Percentiles rank a stretch among this genome's conserved stretches.
Evolutionary conservation across 2,329 filamentous ascomycete genomes (phyloP).

Genomic region (Simplicillium aogashimaense): DNA sequence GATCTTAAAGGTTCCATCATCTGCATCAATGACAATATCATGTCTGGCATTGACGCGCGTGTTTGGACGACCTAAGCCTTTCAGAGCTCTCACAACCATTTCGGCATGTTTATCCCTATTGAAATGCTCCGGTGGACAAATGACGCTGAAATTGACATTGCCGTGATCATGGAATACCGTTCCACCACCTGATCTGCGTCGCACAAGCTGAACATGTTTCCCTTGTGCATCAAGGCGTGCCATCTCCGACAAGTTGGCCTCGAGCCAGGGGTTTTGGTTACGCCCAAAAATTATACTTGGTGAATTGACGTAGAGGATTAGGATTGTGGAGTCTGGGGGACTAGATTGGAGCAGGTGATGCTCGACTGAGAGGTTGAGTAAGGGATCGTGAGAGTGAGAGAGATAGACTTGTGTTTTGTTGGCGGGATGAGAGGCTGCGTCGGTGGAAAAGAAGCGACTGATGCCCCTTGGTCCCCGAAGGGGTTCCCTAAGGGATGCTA

Average conservation of each 20-base stretch:
- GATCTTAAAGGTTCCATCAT: slow-evolving; percentile 54
- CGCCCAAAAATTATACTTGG: slow-evolving; percentile 86
- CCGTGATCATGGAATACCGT: slow-evolving; percentile 89
- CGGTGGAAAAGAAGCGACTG: slow-evolving; percentile 19
- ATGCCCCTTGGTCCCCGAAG: too few species aligned
- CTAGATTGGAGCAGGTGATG: slow-evolving; percentile 76
- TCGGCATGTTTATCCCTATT: slow-evolving; percentile 80
- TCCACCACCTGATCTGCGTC: slow-evolving; percentile 79
- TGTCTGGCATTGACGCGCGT: slow-evolving; percentile 80
- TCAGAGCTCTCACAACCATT: slow-evolving; percentile 83
- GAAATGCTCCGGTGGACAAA: slow-evolving; percentile 67
- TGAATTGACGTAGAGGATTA: slow-evolving; percentile 81
- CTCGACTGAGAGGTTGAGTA: slow-evolving; percentile 88
- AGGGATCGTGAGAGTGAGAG: slow-evolving; percentile 63
- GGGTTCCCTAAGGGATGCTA: not conserved
- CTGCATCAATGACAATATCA: slow-evolving; percentile 70
- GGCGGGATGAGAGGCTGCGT: slow-evolving; percentile 28
- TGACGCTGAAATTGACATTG: slow-evolving; percentile 93
- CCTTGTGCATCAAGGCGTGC: slow-evolving; percentile 13
- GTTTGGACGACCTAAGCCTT: slow-evolving; percentile 43
- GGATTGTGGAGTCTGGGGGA: slow-evolving; percentile 59
- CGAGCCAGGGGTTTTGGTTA: slow-evolving; percentile 96
- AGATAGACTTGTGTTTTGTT: slow-evolving; percentile 58
- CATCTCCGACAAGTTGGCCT: slow-evolving; percentile 65
- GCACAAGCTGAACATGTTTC: slow-evolving; percentile 50